Evolutionary conservation across 2,329 filamentous ascomycete species (phyloP).

Genomic region (Aspergillus ustus): DNA sequence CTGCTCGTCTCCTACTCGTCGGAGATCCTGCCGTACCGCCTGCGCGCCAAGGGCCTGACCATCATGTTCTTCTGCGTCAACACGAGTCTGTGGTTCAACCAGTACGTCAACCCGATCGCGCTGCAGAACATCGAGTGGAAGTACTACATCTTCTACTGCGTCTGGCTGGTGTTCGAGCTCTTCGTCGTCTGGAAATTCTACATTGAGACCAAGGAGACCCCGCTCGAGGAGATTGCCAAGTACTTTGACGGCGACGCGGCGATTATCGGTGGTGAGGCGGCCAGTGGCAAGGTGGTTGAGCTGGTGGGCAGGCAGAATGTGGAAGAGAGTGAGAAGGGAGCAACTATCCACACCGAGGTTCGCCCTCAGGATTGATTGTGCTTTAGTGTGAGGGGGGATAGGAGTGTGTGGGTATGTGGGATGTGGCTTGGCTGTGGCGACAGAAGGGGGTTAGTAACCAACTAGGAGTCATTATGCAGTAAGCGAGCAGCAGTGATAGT

Average conservation of each 20-base stretch:
- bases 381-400: not conserved
- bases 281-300: constrained; percentile 7
- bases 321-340: constrained; percentile 1
- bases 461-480: not conserved
- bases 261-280: constrained; percentile 4
- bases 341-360: constrained; percentile 1
- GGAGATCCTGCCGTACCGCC: constrained; percentile 55
- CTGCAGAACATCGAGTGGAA: constrained; percentile 39
- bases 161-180: constrained; percentile 38
- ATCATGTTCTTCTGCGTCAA: constrained; percentile 41
- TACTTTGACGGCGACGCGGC: constrained; percentile 28
- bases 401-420: not conserved
- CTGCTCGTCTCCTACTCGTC: constrained; percentile 48
- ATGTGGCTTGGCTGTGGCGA: not conserved
- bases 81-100: constrained; percentile 39
- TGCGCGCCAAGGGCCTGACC: constrained; percentile 54
- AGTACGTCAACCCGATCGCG: constrained; percentile 40
- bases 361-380: not conserved
- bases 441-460: no score
- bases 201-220: constrained; percentile 38
- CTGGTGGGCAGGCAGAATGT: not conserved
- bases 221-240: constrained; percentile 44
- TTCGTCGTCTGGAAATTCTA: constrained; percentile 44
- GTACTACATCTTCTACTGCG: constrained; percentile 45
- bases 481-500: not conserved